phyloP scores from a whole-genome alignment of 495 filamentous ascomycete species.

The Podospora didyma region DNA sequence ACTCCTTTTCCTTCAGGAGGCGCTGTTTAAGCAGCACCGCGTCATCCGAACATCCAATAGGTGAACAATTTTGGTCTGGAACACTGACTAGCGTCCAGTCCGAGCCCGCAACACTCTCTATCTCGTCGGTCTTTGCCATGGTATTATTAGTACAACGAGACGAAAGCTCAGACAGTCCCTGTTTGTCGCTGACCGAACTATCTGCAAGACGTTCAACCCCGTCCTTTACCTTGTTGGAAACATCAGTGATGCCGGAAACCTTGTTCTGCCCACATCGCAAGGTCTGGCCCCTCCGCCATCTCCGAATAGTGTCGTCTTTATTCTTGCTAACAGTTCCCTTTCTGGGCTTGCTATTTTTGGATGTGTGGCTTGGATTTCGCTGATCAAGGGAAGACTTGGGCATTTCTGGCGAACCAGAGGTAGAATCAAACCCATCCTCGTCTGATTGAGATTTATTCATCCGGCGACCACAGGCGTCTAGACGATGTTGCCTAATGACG shows the following conservation, averaged over 20 bases:
- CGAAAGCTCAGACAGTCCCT: not conserved
- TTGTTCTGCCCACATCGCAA: not conserved
- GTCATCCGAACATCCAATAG: not conserved
- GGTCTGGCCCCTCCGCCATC: not conserved
- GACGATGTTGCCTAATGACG: too few relatives aligned
- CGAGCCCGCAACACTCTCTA: not conserved
- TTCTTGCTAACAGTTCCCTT: too few relatives aligned
- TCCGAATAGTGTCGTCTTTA: not conserved
- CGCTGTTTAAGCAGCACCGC: not conserved
- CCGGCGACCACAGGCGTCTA: too few relatives aligned
- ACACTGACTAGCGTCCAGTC: not conserved
- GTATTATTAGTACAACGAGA: not conserved
- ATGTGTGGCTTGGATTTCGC: too few relatives aligned
- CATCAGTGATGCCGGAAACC: not conserved
- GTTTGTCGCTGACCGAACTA: not conserved
- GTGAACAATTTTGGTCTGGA: not conserved
- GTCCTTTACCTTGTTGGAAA: not conserved
- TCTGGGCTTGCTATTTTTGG: too few relatives aligned
- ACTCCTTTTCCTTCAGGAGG: not conserved
- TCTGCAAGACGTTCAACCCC: not conserved
- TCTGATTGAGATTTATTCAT: too few relatives aligned
- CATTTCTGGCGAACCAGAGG: too few relatives aligned
- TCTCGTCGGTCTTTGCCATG: not conserved
- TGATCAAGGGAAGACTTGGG: too few relatives aligned
- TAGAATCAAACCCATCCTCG: too few relatives aligned